A percentile compares a stretch with the other conserved stretches of the same genome.
Conservation (phyloP, 805 yeast species). For the Hanseniaspora lachancei region DNA sequence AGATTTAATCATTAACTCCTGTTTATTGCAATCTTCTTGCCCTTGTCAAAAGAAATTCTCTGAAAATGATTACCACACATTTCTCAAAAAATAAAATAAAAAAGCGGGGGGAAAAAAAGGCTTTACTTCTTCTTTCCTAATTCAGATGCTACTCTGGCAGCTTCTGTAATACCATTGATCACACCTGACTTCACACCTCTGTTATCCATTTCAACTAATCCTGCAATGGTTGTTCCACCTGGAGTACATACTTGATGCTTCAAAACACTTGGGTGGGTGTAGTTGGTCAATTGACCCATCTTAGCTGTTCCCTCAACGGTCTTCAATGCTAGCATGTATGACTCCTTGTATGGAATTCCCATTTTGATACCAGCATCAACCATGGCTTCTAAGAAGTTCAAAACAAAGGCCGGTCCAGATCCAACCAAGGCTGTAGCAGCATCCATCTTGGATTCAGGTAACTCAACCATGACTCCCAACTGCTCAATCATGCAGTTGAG, state of each 20-base stretch:
- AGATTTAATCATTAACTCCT: too few species aligned
- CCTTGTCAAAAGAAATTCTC: too few species aligned
- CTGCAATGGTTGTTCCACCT: constrained; percentile 96
- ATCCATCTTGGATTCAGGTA: constrained; percentile 89
- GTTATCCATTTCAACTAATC: constrained; percentile 83
- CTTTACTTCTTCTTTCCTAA: constrained; percentile 37
- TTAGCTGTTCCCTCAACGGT: constrained; percentile 88
- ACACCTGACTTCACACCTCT: constrained; percentile 78
- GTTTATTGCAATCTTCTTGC: too few species aligned
- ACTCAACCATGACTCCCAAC: constrained; percentile 29
- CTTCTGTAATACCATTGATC: constrained; percentile 79
- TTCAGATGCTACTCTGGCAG: constrained; percentile 63
- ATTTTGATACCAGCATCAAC: constrained; percentile 88
- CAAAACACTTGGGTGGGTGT: constrained; percentile 72
- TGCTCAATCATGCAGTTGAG: constrained; percentile 15
- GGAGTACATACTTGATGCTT: constrained; percentile 89
- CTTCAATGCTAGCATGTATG: constrained; percentile 78
- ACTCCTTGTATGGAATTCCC: constrained; percentile 81
- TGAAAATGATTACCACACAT: too few species aligned
- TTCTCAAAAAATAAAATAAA: too few species aligned
- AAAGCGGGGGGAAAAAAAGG: too few species aligned
- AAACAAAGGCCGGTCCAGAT: constrained; percentile 90
- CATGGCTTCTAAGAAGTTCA: constrained; percentile 78
- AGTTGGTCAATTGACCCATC: constrained; percentile 68
- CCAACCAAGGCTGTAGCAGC: constrained; percentile 93